A percentile compares a stretch with the other conserved stretches of the same genome.
These are phyloP conservation scores for Alternaria brassicicola DNA, from an alignment of 2,329 filamentous ascomycete genomes.

Conservation along the genomic window DNA sequence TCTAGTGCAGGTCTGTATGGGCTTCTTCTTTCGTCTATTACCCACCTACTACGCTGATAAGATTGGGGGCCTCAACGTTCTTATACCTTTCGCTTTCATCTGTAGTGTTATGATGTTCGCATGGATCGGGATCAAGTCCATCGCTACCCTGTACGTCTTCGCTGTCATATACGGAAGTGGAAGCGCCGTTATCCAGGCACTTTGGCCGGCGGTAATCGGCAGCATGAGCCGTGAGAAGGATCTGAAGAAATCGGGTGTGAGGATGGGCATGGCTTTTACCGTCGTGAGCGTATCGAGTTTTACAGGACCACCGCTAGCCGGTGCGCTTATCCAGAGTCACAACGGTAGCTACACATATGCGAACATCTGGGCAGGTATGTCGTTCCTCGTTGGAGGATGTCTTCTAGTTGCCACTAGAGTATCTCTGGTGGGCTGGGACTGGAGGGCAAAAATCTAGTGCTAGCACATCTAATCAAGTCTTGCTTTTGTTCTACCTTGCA, in stretches of 20 bases:
- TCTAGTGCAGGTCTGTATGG: constrained; percentile 59
- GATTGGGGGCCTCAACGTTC: constrained; percentile 55
- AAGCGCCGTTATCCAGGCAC: constrained; percentile 38
- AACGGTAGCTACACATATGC: constrained; percentile 41
- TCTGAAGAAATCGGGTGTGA: constrained; percentile 41
- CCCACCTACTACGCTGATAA: constrained; percentile 51
- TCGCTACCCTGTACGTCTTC: constrained; percentile 38
- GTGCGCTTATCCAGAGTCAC: constrained; percentile 39
- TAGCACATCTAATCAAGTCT: background rate
- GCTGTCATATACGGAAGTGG: constrained; percentile 40
- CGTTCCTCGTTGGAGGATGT: constrained; percentile 36
- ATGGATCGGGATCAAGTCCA: constrained; percentile 40
- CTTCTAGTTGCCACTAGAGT: constrained; percentile 36
- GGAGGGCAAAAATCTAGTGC: constrained; percentile 33
- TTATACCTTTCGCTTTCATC: constrained; percentile 55
- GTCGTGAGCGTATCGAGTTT: constrained; percentile 45
- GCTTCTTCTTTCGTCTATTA: constrained; percentile 56
- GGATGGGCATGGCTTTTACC: constrained; percentile 48
- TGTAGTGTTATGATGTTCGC: constrained; percentile 53
- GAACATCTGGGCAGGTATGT: constrained; percentile 47
- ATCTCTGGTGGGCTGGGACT: constrained; percentile 38
- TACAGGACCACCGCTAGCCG: constrained; percentile 45
- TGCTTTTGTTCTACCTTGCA: background rate
- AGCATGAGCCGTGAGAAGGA: constrained; percentile 43
- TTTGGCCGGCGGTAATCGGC: constrained; percentile 38